phyloP scores from a whole-genome alignment of 345 rosid species.

The Euclidium syriacum region DNA sequence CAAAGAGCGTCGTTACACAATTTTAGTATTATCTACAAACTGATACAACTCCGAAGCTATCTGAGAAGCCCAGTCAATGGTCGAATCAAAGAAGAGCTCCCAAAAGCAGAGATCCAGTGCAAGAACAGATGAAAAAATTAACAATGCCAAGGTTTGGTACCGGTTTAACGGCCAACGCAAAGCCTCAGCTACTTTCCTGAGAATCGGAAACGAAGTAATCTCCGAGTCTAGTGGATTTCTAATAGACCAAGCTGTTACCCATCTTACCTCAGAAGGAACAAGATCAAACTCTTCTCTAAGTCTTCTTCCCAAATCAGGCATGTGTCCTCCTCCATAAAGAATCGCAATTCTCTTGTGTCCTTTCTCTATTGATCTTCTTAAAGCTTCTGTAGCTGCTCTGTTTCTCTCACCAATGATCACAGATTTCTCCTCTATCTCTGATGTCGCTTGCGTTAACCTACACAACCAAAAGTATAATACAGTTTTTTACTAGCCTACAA shows the following conservation, averaged over 20 bases:
- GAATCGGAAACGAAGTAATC: constrained; percentile 51
- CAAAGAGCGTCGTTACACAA: constrained; percentile 22
- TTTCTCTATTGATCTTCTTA: constrained; percentile 52
- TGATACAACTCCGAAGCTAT: constrained; percentile 35
- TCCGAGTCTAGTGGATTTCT: constrained; percentile 38
- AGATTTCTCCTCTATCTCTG: constrained; percentile 69
- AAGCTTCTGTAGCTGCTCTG: constrained; percentile 63
- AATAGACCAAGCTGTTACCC: constrained; percentile 96
- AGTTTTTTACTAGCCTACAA: too few relatives aligned
- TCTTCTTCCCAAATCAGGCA: constrained; percentile 90
- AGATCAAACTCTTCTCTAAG: constrained; percentile 70
- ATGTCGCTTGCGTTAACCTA: constrained; percentile 73
- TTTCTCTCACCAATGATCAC: constrained; percentile 95
- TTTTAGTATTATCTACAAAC: constrained; percentile 36
- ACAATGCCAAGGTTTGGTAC: constrained; percentile 77
- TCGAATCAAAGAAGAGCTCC: constrained; percentile 66
- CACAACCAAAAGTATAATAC: constrained; percentile 18
- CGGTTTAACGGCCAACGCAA: constrained; percentile 85
- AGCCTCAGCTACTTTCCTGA: constrained; percentile 62
- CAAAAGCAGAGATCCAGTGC: constrained; percentile 87
- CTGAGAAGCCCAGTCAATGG: constrained; percentile 55
- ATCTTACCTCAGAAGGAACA: constrained; percentile 56
- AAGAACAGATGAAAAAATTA: constrained; percentile 66
- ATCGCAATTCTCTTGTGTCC: constrained; percentile 75
- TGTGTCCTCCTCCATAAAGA: constrained; percentile 95